Evolutionary conservation across 345 rosid species (phyloP).

Genomic region (Murraya paniculata): DNA sequence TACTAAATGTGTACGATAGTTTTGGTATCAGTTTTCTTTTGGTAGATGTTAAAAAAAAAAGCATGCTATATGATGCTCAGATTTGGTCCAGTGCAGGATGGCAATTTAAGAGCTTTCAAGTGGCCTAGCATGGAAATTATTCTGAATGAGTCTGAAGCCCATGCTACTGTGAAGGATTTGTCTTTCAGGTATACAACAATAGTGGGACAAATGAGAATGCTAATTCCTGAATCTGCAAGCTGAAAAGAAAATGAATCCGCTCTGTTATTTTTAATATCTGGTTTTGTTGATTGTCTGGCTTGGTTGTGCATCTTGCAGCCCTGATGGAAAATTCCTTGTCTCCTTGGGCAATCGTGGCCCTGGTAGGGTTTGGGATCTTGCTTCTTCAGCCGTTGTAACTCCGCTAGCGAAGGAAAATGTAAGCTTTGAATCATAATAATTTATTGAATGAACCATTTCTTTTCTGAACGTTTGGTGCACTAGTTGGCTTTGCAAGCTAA

Average conservation of each 20-base stretch:
- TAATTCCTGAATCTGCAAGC: slow-evolving; percentile 11
- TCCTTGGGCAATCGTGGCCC: slow-evolving; percentile 68
- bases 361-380: slow-evolving; percentile 88
- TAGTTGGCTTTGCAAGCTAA: not conserved
- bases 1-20: not conserved
- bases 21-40: not conserved
- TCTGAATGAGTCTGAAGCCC: slow-evolving; percentile 65
- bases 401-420: slow-evolving; percentile 69
- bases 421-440: slow-evolving; percentile 19
- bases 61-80: slow-evolving; percentile 32
- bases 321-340: slow-evolving; percentile 76
- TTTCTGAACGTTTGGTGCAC: not conserved
- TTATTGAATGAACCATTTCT: not conserved
- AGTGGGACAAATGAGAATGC: slow-evolving; percentile 7
- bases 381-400: slow-evolving; percentile 50
- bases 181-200: slow-evolving; percentile 63
- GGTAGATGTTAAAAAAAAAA: not conserved
- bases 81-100: slow-evolving; percentile 83
- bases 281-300: slow-evolving; percentile 18
- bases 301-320: slow-evolving; percentile 42
- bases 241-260: not conserved
- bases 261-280: not conserved
- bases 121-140: slow-evolving; percentile 85
- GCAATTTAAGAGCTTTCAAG: slow-evolving; percentile 73
- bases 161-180: slow-evolving; percentile 58